These are phyloP conservation scores for Aphanomyces euteiches DNA, from an alignment of 352 stramenopile species.

Conservation along the genomic window DNA sequence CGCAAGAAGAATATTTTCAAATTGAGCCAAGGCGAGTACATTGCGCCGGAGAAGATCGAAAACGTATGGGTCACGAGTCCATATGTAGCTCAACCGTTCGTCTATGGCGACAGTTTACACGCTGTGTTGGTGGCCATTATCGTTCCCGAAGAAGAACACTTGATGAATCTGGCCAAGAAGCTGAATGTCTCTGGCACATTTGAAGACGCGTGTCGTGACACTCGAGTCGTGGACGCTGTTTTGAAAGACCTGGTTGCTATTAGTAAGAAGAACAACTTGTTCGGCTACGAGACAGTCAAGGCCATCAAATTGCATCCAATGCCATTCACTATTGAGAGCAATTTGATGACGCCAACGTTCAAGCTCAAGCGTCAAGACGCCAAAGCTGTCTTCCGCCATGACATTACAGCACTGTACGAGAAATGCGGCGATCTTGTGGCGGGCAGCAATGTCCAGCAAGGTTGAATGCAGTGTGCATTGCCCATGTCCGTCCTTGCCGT, in stretches of 20 bases:
- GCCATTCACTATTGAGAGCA: conserved; percentile 88
- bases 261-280: conserved; percentile 61
- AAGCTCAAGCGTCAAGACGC: conserved; percentile 94
- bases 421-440: conserved; percentile 28
- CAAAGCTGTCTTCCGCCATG: conserved; percentile 67
- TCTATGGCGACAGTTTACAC: neutral
- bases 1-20: neutral
- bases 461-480: neutral
- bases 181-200: neutral
- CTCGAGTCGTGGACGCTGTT: conserved; percentile 55
- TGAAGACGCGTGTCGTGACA: neutral
- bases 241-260: conserved; percentile 67
- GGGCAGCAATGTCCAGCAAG: neutral
- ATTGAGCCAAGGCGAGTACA: neutral
- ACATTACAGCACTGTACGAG: conserved; percentile 82
- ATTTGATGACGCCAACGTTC: conserved; percentile 93
- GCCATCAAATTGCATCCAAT: conserved; percentile 83
- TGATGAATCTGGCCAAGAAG: neutral
- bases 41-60: neutral
- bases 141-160: neutral
- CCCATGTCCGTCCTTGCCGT: too few relatives aligned
- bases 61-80: neutral
- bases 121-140: neutral
- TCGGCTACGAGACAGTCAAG: conserved; percentile 91
- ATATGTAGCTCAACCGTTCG: neutral